Evolutionary conservation across 1,284 basidiomycete genomes (phyloP).

Genomic region (Anthracocystis setariae): DNA sequence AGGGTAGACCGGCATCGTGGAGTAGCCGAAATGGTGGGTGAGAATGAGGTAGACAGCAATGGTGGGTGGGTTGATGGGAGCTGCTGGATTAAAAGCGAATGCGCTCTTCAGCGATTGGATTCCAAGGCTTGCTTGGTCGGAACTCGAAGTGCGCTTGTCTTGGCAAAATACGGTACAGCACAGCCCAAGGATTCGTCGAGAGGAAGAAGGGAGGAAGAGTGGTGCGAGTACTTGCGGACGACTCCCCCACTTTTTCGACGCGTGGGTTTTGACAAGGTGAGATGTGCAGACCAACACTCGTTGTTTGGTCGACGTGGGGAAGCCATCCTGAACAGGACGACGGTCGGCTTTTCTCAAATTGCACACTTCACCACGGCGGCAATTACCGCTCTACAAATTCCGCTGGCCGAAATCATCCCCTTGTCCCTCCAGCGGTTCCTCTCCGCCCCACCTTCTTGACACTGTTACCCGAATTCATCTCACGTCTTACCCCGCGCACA

Average conservation of each 20-base stretch:
- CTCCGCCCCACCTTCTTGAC: conserved; percentile 10
- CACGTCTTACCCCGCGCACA: conserved; percentile 1
- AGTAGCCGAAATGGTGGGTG: background rate
- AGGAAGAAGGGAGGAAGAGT: background rate
- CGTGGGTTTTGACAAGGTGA: conserved; percentile 1
- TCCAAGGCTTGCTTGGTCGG: no score
- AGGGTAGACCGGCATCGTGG: conserved; percentile 49
- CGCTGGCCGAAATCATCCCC: background rate
- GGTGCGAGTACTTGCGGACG: background rate
- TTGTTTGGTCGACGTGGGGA: no score
- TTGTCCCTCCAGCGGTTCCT: conserved; percentile 9
- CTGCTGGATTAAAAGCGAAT: background rate
- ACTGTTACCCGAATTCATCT: background rate
- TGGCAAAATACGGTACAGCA: no score
- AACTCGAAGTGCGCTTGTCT: background rate
- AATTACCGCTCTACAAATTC: no score
- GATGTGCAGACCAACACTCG: no score
- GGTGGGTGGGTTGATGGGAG: background rate
- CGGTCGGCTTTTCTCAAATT: no score
- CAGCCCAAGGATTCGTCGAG: no score
- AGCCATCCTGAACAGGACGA: background rate
- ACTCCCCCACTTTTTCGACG: conserved; percentile 7
- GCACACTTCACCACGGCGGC: no score
- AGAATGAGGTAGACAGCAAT: no score
- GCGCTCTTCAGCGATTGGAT: no score